Base-by-base conservation (phyloP, 2,329 filamentous ascomycete species). In the Sporothrix dimorphospora region DNA sequence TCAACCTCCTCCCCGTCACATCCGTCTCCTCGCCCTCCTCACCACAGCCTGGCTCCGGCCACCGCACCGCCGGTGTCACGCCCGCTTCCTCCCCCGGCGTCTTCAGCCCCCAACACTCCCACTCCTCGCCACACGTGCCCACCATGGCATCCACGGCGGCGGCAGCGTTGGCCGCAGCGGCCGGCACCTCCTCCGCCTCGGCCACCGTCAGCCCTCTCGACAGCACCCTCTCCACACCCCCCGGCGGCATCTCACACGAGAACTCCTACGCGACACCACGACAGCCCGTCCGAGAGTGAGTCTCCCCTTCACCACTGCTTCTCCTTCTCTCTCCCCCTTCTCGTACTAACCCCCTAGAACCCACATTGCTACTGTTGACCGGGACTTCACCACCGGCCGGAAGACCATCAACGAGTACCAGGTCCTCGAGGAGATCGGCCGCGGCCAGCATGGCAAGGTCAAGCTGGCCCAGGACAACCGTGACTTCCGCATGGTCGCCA, bases 361-460 rank as follows among this genome's bases (percentile, higher is more conserved):
- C 11, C 93, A 97, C 82, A 94, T 94, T 75, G 94, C 93, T 70
- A 91, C 94, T 78, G 93, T 98, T 76, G 95, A 98, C 78, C 91
- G 94, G 74, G 94, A 98, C 81, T 89, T 89, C 70, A 87, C 94
- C 74, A 97, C 95, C 5, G 96, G 96, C 73, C 93, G 96, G 75
- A 99, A 99, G 83, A 87, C 94, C 70, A 97, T 99, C 85, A 99
- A 99, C 79, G 92, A 98, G 79, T 99, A 99, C 83, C 94, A 98
- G 81, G 93, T 99, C 77, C 92, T 98, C 75, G 93, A 97, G 80
- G 96, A 99, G 82, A 93, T 99, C 70, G 96, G 96, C 71, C 92
- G 96, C 73, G 96, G 96, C 68, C 93, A 97, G 78, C 96, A 99
- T 80, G 96, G 96, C 78, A 99, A 98, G 83, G 96, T 99, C 79